phyloP scores from a whole-genome alignment of 2,329 filamentous ascomycete species.

The Cryphonectria naterciae region DNA sequence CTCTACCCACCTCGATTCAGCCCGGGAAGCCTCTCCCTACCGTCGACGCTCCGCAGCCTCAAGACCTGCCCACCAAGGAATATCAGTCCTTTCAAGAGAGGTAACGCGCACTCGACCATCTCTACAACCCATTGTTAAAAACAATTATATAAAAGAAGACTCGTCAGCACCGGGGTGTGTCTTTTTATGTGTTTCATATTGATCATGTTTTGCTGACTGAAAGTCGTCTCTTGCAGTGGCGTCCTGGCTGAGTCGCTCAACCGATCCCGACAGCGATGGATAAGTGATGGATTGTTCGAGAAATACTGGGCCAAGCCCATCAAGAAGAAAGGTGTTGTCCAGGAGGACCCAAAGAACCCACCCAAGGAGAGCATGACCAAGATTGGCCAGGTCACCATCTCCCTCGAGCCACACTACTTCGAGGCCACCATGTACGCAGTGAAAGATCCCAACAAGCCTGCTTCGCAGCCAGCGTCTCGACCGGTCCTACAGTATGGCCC shows the following conservation, averaged over 20 bases:
- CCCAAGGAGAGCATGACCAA: conserved; percentile 73
- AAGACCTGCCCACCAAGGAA: conserved; percentile 64
- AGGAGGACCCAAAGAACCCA: conserved; percentile 68
- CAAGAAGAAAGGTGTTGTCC: conserved; percentile 67
- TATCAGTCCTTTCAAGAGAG: conserved; percentile 77
- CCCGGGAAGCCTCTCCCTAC: conserved; percentile 73
- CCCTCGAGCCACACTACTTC: conserved; percentile 79
- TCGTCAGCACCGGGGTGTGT: not conserved
- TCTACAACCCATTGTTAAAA: too few relatives aligned
- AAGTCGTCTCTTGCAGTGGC: conserved; percentile 54
- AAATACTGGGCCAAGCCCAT: conserved; percentile 77
- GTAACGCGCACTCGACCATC: conserved; percentile 42
- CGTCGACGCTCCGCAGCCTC: conserved; percentile 67
- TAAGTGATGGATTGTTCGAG: conserved; percentile 72
- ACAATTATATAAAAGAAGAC: not conserved
- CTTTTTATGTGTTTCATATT: not conserved
- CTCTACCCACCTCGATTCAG: conserved; percentile 65
- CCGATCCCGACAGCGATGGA: conserved; percentile 75
- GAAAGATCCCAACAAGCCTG: conserved; percentile 62
- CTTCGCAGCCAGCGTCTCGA: conserved; percentile 48
- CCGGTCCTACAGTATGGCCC: conserved; percentile 70
- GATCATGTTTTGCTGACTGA: conserved; percentile 31
- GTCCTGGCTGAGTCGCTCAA: conserved; percentile 74
- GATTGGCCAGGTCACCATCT: conserved; percentile 73
- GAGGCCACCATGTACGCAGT: conserved; percentile 76